Base-by-base conservation (phyloP, 352 stramenopile genomes). In the Elongisporangium prolatum region DNA sequence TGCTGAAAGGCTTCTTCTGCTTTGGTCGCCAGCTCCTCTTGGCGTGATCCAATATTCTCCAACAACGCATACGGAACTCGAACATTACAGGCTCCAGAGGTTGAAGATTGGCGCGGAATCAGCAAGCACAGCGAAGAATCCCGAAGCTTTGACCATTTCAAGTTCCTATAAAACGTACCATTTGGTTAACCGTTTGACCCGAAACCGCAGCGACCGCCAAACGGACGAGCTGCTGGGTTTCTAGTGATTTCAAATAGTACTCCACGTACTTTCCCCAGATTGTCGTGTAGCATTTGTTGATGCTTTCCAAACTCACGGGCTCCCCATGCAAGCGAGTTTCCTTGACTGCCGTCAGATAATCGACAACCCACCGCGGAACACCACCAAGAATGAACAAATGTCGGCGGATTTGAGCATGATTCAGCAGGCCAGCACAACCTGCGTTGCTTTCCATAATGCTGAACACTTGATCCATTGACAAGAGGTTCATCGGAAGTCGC, bases 101-200 rank as follows among this genome's bases (percentile, higher is more conserved):
- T 14, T 40, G 28, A 14, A 8, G 28, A 40, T 2, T 3, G 50
- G 34, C 53, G 48, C 11, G 50, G 34, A 56, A n/a, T 68, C 34
- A 73, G 62, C 57, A 73, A 62, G 20, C 58, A 73, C 49, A 67
- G 38, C 3, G 57, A 69, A 50, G 56, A 64, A 64, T 69, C 64
- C 14, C 24, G 59, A 54, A 75, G 61, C 51, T 20, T 56, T 51
- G 58, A 60, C 59, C 67, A 74, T 37, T 61, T 67, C 0, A 60
- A 48, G 11, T 51, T 22, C 28, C 13, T 48, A 64, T 66, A 49
- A 14, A 74, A 50, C 11, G n/a, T 21, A 21, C 6, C 14, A 13
- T 40, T 9, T 40, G 28, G 28, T 40, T 9, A 8, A 40, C 28
- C 28, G 5, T 40, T 40, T 40, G 1, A 40, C 28, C 9, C 8